Evolutionary conservation across 305 asterid genomes (phyloP).

Genomic region (Striga hermonthica): DNA sequence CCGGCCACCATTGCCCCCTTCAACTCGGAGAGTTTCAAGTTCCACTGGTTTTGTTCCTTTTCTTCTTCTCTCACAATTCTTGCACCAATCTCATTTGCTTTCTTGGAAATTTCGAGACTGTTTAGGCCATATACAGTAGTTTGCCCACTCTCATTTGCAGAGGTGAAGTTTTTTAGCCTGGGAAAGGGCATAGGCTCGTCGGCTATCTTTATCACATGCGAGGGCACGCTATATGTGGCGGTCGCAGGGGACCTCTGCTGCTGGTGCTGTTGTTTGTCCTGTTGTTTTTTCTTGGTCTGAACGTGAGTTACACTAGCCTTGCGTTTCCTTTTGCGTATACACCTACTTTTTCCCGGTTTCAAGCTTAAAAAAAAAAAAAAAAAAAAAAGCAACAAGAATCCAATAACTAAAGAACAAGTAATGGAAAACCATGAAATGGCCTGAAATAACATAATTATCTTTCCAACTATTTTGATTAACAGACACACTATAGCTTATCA

Average conservation of each 20-base stretch:
- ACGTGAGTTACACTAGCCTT: constrained; percentile 39
- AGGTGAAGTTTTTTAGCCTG: constrained; percentile 32
- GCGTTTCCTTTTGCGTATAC: constrained; percentile 50
- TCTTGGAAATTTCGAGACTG: constrained; percentile 36
- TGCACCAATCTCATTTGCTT: constrained; percentile 42
- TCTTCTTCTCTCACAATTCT: constrained; percentile 36
- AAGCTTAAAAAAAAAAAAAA: no score
- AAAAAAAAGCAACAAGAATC: constrained; percentile 28
- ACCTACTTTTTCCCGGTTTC: constrained; percentile 42
- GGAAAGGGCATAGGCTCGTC: constrained; percentile 45
- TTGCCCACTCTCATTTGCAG: constrained; percentile 28
- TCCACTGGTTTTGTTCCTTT: constrained; percentile 43
- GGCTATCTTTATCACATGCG: constrained; percentile 40
- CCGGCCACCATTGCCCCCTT: constrained; percentile 36
- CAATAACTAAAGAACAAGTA: neutral
- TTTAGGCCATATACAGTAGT: constrained; percentile 24
- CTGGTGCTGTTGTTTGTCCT: constrained; percentile 35
- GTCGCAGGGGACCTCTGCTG: constrained; percentile 53
- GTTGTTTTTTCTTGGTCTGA: constrained; percentile 43
- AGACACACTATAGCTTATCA: no score
- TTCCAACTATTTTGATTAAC: no score
- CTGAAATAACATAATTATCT: no score
- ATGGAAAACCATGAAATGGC: no score
- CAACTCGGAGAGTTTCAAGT: constrained; percentile 58
- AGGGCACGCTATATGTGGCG: constrained; percentile 54